Percentiles rank a stretch among this genome's conserved stretches.
These are phyloP conservation scores for Ambrosia hybrid DNA, from an alignment of 140 eudicot genomes.

Conservation along the genomic window DNA sequence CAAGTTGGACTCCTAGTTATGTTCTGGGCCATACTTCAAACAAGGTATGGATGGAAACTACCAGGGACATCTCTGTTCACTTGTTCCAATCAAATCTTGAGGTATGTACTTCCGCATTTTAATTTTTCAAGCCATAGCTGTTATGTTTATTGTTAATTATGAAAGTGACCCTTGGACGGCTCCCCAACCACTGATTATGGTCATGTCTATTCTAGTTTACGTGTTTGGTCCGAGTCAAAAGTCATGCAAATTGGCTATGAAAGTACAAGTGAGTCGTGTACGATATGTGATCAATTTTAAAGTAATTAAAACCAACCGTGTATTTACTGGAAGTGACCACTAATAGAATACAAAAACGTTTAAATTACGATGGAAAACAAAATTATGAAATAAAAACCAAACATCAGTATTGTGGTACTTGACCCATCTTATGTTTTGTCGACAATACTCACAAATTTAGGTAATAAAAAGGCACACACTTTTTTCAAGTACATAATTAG, in stretches of 20 bases:
- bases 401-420: too few relatives aligned
- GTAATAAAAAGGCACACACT: too few relatives aligned
- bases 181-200: neutral
- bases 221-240: neutral
- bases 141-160: neutral
- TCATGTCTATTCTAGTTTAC: too few relatives aligned
- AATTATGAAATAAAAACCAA: too few relatives aligned
- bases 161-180: neutral
- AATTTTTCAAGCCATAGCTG: neutral
- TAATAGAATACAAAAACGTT: too few relatives aligned
- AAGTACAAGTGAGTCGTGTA: neutral
- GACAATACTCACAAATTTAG: too few relatives aligned
- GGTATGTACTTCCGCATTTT: conserved; percentile 4
- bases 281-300: neutral
- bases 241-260: neutral
- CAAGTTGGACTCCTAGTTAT: neutral
- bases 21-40: neutral
- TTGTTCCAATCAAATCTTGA: neutral
- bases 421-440: too few relatives aligned
- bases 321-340: neutral
- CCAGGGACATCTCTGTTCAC: neutral
- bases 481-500: too few relatives aligned
- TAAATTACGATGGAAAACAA: too few relatives aligned
- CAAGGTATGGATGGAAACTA: neutral
- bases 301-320: neutral